These are phyloP conservation scores for Candida dubliniensis DNA, from an alignment of 1,139 yeast genomes.

Conservation along the genomic window DNA sequence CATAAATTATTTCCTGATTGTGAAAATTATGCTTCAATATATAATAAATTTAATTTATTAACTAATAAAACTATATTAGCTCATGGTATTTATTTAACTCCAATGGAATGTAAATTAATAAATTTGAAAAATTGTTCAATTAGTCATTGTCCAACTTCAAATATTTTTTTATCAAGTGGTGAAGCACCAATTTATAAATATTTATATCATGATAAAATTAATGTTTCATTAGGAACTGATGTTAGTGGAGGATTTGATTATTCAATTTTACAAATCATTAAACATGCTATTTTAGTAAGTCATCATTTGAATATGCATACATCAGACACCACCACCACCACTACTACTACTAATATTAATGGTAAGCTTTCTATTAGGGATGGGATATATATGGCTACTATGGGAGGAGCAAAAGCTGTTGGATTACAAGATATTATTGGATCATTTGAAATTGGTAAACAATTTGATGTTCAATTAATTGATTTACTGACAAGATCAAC, in stretches of 20 bases:
- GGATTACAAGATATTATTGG: constrained; percentile 63
- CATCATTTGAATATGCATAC: constrained; percentile 70
- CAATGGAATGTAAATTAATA: constrained; percentile 61
- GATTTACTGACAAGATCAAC: constrained; percentile 55
- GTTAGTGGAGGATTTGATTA: constrained; percentile 90
- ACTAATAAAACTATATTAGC: constrained; percentile 75
- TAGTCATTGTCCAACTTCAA: constrained; percentile 92
- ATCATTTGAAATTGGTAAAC: constrained; percentile 70
- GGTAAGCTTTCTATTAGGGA: constrained; percentile 64
- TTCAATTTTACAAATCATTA: constrained; percentile 71
- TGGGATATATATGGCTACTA: constrained; percentile 77
- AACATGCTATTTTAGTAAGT: constrained; percentile 79
- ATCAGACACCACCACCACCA: too few relatives aligned
- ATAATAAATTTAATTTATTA: constrained; percentile 62
- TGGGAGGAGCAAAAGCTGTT: constrained; percentile 86
- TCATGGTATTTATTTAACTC: constrained; percentile 78
- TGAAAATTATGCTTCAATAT: constrained; percentile 72
- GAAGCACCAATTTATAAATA: constrained; percentile 77
- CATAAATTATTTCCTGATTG: constrained; percentile 68
- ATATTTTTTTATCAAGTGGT: constrained; percentile 86
- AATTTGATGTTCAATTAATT: constrained; percentile 81
- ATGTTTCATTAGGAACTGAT: constrained; percentile 88
- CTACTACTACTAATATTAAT: constrained; percentile 9
- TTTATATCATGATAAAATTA: constrained; percentile 63
- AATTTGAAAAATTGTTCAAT: constrained; percentile 62